Base-by-base conservation (phyloP, 2,329 filamentous ascomycete species). In the Sclerotinia glacialis region DNA sequence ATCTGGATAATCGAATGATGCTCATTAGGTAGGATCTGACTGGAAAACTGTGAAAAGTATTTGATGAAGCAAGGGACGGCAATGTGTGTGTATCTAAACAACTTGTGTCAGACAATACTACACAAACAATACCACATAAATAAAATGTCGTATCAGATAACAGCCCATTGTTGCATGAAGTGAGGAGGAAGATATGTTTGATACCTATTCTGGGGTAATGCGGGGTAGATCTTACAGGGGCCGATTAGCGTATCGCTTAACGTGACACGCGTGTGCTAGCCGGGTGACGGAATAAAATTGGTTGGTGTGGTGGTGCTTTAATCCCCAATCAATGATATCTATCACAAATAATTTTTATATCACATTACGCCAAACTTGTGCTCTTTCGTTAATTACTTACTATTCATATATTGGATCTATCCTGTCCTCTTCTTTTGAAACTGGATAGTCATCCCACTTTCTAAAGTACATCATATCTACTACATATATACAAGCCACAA, bases 131-230 rank as follows among this genome's bases (percentile, higher is more conserved):
- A 21, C 26, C 5, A 16, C 11, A 52, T 18, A 6, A 50, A 6
- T 28, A 50, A 14, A 34, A 14, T 2, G 12, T 54, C 26, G 14
- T 11, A 23, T 11, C 23, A 28, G 16, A 34, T 54, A 64, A 54
- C 60, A 64, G 47, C 26, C 11, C 49, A 64, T 64, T 21, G 14
- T 53, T 54, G 60, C 49, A 64, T 64, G 18, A 54, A 54, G 16
- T 26, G 37, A 54, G 37, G 37, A 64, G 40, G 44, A 23, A 16
- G 58, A 16, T 6, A 26, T 60, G n/a, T 34, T 61, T 23, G 14
- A 40, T 54, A 34, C 40, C 61, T 53, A 18, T 44, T 56, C 28
- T 21, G 62, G 62, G 44, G 34, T 52, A 62, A 23, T 40, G 62
- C 56, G 47, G 40, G 60, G 60, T 42, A 63, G 12, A 23, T 28